Evolutionary conservation across 2,329 filamentous ascomycete genomes (phyloP), one percentile per base, ranked within the genome.

Genomic region (Colletotrichum filicis): DNA sequence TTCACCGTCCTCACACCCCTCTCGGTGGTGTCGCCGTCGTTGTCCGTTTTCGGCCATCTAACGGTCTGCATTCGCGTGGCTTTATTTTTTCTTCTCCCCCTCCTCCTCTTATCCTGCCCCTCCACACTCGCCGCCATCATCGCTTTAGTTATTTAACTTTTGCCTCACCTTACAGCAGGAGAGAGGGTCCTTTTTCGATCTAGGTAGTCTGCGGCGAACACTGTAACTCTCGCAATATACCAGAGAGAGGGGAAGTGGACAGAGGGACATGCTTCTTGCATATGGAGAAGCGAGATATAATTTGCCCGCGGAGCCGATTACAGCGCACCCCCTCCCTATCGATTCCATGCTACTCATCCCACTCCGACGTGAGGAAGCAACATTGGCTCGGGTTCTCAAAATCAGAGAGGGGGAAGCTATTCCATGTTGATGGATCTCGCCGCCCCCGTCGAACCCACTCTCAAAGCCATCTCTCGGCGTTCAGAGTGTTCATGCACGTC

Each of bases 401-500:
- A 3, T 7, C 19, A 49, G 42, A 49, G 42, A 49, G 42, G 19
- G 42, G 19, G 6, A 49, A n/a, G 35, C 22, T 60, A 64, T 53
- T 66, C 66, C 70, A 55, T 65, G 66, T 49, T 61, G 42, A 65
- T 73, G 66, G 32, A 73, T 73, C 66, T 73, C 37, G 37, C 37
- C 37, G 66, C 57, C 74, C 66, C 63, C 61, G 60, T 68, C 58
- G 53, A 73, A 68, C 60, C 65, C 68, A 72, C 68, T 65, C 28
- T 53, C 32, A 59, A 24, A 59, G 65, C 59, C 69, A 72, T 60
- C 42, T 56, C 65, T 72, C 66, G 71, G 70, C 60, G 69, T 71
- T 71, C 61, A 55, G 68, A 72, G 52, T 69, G 74, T 75, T 75
- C 74, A 75, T 75, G 74, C 74, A 75, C 63, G 73, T 75, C 69